These are phyloP conservation scores for Euphorbia peplus DNA, from an alignment of 345 rosid genomes.

Conservation along the genomic window DNA sequence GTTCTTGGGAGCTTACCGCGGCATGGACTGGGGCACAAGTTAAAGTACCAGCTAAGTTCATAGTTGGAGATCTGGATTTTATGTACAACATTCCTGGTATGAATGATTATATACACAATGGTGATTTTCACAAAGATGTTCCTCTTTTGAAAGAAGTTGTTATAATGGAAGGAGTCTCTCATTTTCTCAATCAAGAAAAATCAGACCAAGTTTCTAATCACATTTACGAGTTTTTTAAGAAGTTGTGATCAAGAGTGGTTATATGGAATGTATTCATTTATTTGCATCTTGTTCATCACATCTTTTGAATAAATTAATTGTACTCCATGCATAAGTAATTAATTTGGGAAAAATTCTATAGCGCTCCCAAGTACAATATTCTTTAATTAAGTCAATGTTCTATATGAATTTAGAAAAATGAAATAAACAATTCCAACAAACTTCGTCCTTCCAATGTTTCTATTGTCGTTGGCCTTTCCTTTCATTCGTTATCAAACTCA, in stretches of 20 bases:
- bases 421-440: too few species aligned
- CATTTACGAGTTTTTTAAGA: not conserved
- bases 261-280: too few species aligned
- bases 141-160: not conserved
- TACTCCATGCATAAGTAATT: too few species aligned
- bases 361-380: too few species aligned
- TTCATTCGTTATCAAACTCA: too few species aligned
- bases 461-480: too few species aligned
- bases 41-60: not conserved
- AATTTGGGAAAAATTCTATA: too few species aligned
- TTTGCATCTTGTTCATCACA: too few species aligned
- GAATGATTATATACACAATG: not conserved
- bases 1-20: not conserved
- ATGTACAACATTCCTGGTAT: not conserved
- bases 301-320: too few species aligned
- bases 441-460: too few species aligned
- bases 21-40: not conserved
- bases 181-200: not conserved
- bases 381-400: too few species aligned
- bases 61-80: not conserved
- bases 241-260: not conserved
- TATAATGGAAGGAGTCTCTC: not conserved
- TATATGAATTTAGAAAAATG: too few species aligned
- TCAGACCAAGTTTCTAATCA: not conserved
- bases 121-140: not conserved